These are phyloP conservation scores for Penicillium griseofulvum DNA, from an alignment of 2,329 filamentous ascomycete genomes.

Conservation along the genomic window DNA sequence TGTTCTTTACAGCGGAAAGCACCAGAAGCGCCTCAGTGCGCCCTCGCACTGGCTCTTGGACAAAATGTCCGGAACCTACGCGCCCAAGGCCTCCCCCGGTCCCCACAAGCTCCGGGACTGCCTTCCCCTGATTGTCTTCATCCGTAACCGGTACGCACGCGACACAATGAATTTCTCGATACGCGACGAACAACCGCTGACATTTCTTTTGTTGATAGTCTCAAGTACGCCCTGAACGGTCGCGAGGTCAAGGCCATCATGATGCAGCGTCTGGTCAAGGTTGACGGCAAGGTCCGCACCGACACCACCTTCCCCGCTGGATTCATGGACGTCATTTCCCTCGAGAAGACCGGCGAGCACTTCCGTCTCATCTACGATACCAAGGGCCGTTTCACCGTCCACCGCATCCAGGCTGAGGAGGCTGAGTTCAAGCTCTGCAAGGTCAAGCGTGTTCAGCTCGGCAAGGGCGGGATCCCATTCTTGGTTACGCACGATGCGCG, in stretches of 20 bases:
- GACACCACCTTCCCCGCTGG: conserved; percentile 95
- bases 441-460: conserved; percentile 99
- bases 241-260: conserved; percentile 97
- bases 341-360: conserved; percentile 99
- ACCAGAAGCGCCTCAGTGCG: conserved; percentile 99
- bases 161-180: background rate
- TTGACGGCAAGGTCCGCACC: conserved; percentile 99
- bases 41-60: conserved; percentile 99
- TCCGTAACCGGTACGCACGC: conserved; percentile 63
- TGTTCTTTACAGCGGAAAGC: conserved; percentile 74
- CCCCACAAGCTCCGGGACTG: conserved; percentile 99
- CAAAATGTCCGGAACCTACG: conserved; percentile 93
- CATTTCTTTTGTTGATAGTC: conserved; percentile 56
- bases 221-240: conserved; percentile 99
- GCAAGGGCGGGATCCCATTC: conserved; percentile 99
- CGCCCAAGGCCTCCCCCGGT: conserved; percentile 70
- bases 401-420: conserved; percentile 98
- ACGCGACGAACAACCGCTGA: conserved; percentile 9
- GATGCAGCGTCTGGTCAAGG: conserved; percentile 99
- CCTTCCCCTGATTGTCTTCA: conserved; percentile 98
- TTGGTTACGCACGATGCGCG: conserved; percentile 99
- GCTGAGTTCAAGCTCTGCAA: conserved; percentile 99
- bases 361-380: conserved; percentile 99
- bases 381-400: conserved; percentile 99
- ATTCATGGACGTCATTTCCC: conserved; percentile 99